Evolutionary conservation across 2,329 filamentous ascomycete genomes (phyloP).

Genomic region (Aspergillus japonicus): DNA sequence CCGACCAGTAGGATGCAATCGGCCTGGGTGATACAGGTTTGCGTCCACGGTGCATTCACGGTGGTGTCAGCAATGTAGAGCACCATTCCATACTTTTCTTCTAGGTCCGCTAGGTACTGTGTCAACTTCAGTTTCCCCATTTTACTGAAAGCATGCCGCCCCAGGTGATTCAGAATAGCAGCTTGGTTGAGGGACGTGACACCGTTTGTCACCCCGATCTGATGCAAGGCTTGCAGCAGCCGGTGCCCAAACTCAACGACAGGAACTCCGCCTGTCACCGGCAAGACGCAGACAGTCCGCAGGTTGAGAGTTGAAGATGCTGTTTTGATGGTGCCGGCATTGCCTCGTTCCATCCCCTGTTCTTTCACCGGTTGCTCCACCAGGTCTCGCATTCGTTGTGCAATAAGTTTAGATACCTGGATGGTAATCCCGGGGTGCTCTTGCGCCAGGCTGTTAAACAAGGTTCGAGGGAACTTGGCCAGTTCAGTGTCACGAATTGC

Average conservation of each 20-base stretch:
- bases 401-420: slow-evolving; percentile 98
- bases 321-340: slow-evolving; percentile 51
- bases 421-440: slow-evolving; percentile 98
- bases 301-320: slow-evolving; percentile 86
- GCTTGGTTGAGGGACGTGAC: slow-evolving; percentile 91
- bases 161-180: slow-evolving; percentile 89
- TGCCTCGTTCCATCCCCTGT: slow-evolving; percentile 61
- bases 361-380: slow-evolving; percentile 76
- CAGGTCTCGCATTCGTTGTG: slow-evolving; percentile 85
- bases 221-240: slow-evolving; percentile 79
- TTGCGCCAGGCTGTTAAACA: slow-evolving; percentile 96
- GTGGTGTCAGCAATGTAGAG: slow-evolving; percentile 95
- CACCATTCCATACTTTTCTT: slow-evolving; percentile 95
- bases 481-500: slow-evolving; percentile 96
- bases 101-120: slow-evolving; percentile 92
- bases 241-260: slow-evolving; percentile 93
- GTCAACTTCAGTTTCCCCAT: slow-evolving; percentile 96
- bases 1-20: slow-evolving; percentile 94
- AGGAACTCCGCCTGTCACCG: slow-evolving; percentile 85
- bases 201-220: slow-evolving; percentile 85
- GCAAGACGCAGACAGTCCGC: slow-evolving; percentile 86
- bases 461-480: slow-evolving; percentile 89
- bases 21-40: slow-evolving; percentile 94
- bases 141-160: slow-evolving; percentile 91
- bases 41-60: slow-evolving; percentile 96